Conservation (phyloP, 768 basidiomycete genomes). For the Agrocybe chaxingu region DNA sequence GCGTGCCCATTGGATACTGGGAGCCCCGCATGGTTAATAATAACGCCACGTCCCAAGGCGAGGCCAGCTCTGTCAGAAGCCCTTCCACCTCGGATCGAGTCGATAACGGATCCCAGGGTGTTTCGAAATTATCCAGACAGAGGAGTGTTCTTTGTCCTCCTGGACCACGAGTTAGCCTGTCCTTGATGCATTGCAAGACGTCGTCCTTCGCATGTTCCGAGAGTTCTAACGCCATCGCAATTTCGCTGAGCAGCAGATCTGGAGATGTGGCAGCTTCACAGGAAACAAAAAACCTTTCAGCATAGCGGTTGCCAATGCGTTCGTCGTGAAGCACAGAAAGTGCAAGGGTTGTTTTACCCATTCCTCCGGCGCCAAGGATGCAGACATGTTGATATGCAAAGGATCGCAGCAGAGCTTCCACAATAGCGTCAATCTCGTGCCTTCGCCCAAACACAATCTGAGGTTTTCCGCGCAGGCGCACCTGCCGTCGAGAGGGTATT, state of each 20-base stretch:
- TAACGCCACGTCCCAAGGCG: constrained; percentile 16
- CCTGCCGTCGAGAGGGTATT: neutral
- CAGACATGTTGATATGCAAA: constrained; percentile 9
- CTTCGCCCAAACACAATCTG: constrained; percentile 25
- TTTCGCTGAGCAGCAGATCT: constrained; percentile 20
- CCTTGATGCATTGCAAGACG: constrained; percentile 13
- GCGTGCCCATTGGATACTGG: constrained; percentile 22
- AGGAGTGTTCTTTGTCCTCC: constrained; percentile 15
- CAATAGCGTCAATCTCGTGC: constrained; percentile 18
- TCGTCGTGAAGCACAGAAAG: constrained; percentile 22
- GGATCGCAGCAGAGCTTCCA: constrained; percentile 8
- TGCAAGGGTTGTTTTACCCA: constrained; percentile 31
- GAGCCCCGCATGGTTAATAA: constrained; percentile 29
- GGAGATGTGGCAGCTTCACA: constrained; percentile 25
- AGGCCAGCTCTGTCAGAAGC: constrained; percentile 19
- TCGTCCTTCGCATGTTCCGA: constrained; percentile 8
- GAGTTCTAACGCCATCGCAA: constrained; percentile 17
- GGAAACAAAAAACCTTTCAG: constrained; percentile 22
- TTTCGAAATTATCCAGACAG: constrained; percentile 32
- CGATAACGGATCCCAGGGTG: constrained; percentile 25
- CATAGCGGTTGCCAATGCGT: constrained; percentile 13
- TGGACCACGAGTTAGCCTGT: constrained; percentile 5
- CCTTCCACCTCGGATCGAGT: constrained; percentile 22
- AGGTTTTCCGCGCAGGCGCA: constrained; percentile 15
- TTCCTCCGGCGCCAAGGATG: constrained; percentile 30